Base-by-base conservation (phyloP, 441 rosid genomes). In the Pelargonium australe region DNA sequence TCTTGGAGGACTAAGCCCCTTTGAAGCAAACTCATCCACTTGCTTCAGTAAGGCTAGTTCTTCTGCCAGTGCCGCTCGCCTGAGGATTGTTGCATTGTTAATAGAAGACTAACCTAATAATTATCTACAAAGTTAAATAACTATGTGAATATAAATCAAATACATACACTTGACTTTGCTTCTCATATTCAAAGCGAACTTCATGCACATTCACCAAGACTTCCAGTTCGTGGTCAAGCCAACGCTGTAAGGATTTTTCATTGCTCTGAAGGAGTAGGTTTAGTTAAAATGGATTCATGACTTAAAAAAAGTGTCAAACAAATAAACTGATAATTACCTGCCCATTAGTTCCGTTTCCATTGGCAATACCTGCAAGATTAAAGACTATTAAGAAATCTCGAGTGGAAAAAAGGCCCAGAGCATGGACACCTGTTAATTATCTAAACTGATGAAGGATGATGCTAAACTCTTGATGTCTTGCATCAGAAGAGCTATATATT, bases 201-300 rank as follows among this genome's bases (percentile, higher is more conserved):
- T 87, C 99, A 76, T 92, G 97, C 79, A 95, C 93, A 80, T 95
- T 86, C 80, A 90, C 98, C 97, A 90, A 90, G 74, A 95, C 97
- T 83, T 95, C 98, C 73, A 92, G 83, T 80, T 95, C 98, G 63
- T 95, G 93, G 65, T 95, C 95, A 71, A 95, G 89, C 97, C 97
- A 95, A 10, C 95, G 91, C 58, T 90, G 98, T 44, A 95, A 80
- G 62, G 92, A 82, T 76, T 95, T 95, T 82, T 92, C 99, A 80
- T 92, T 90, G 75, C 76, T 90, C 98, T 85, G 73, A 71, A 75
- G n/a, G 68, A 77, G 72, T 28, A 68, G 68, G 53, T 25, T 72
- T 53, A 62, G 70, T 41, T 55, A 66, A 61, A 65, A 11, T 68
- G 62, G 73, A 5, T 20, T 60, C 57, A 72, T 13, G 10, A 5